phyloP scores from a whole-genome alignment of 1,284 basidiomycete genomes.

The Sporisorium sorghi region DNA sequence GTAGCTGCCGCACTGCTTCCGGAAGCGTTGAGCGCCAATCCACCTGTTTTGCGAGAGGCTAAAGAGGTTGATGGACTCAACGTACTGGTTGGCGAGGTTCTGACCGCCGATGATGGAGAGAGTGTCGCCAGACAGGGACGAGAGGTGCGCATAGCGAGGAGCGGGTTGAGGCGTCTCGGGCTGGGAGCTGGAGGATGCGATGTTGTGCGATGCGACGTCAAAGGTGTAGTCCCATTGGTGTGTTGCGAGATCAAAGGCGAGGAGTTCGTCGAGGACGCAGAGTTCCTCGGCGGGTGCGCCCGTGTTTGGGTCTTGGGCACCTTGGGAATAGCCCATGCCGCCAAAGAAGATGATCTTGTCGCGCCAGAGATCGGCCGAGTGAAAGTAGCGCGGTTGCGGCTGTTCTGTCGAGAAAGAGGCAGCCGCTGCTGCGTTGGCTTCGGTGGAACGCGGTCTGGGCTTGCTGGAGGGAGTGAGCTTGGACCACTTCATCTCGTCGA shows the following conservation, averaged over 20 bases:
- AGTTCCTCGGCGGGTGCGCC: slow-evolving; percentile 39
- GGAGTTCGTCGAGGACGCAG: slow-evolving; percentile 60
- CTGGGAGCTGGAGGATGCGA: slow-evolving; percentile 20
- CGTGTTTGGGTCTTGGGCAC: slow-evolving; percentile 7
- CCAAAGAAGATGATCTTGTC: slow-evolving; percentile 63
- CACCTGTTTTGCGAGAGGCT: slow-evolving; percentile 50
- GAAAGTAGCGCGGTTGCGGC: slow-evolving; percentile 64
- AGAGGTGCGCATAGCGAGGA: slow-evolving; percentile 63
- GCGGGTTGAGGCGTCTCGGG: slow-evolving; percentile 31
- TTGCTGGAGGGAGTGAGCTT: slow-evolving; percentile 26
- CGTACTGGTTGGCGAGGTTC: slow-evolving; percentile 74
- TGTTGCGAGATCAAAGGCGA: slow-evolving; percentile 58
- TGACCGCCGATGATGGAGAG: slow-evolving; percentile 95
- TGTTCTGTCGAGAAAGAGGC: slow-evolving; percentile 12
- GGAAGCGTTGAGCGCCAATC: slow-evolving; percentile 50
- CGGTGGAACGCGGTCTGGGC: background rate
- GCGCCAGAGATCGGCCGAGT: slow-evolving; percentile 63
- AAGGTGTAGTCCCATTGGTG: slow-evolving; percentile 58
- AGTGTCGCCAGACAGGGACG: slow-evolving; percentile 51
- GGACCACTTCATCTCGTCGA: slow-evolving; percentile 56
- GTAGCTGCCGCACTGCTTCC: slow-evolving; percentile 62
- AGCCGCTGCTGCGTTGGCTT: slow-evolving; percentile 1
- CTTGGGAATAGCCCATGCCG: slow-evolving; percentile 62
- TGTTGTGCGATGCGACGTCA: slow-evolving; percentile 19
- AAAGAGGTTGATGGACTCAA: slow-evolving; percentile 69